Conservation (phyloP, 1,284 basidiomycete genomes). For the Cutaneotrichosporon sp. region DNA sequence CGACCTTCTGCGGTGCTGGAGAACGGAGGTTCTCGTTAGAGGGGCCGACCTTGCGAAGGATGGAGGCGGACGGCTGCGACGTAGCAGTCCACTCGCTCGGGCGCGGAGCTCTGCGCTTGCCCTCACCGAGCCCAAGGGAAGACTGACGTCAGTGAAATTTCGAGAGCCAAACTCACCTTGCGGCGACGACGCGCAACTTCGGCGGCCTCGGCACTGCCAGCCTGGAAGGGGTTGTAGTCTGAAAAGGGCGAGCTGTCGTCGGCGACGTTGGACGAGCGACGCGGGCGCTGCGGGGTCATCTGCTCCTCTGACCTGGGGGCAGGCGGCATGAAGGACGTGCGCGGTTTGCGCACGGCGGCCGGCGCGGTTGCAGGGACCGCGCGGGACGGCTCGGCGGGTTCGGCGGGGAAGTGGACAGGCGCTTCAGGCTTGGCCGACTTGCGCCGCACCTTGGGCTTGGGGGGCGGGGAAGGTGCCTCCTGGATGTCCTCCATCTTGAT, state of each 20-base stretch:
- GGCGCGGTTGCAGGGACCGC: background rate
- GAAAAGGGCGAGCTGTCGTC: conserved; percentile 55
- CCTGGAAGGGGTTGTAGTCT: conserved; percentile 60
- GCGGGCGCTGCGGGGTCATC: conserved; percentile 37
- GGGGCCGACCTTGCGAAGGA: conserved; percentile 39
- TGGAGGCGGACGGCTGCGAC: conserved; percentile 23
- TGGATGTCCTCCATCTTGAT: background rate
- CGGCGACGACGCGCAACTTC: conserved; percentile 46
- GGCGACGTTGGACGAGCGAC: conserved; percentile 22
- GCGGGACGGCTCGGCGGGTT: conserved; percentile 3
- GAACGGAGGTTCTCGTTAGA: conserved; percentile 39
- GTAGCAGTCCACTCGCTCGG: conserved; percentile 27
- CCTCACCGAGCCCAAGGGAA: conserved; percentile 22
- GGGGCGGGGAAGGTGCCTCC: conserved; percentile 1
- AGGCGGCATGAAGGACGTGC: conserved; percentile 11
- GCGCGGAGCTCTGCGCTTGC: conserved; percentile 21
- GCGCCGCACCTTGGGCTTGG: background rate
- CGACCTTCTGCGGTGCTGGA: conserved; percentile 20
- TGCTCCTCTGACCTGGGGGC: conserved; percentile 61
- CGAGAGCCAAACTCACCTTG: conserved; percentile 35
- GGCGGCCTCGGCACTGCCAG: conserved; percentile 54
- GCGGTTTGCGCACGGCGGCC: conserved; percentile 14
- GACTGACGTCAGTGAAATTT: conserved; percentile 18
- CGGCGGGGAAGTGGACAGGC: background rate
- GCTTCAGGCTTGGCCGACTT: background rate